phyloP scores from a whole-genome alignment of 148 eudicot species.

The Nepenthes gracilis region DNA sequence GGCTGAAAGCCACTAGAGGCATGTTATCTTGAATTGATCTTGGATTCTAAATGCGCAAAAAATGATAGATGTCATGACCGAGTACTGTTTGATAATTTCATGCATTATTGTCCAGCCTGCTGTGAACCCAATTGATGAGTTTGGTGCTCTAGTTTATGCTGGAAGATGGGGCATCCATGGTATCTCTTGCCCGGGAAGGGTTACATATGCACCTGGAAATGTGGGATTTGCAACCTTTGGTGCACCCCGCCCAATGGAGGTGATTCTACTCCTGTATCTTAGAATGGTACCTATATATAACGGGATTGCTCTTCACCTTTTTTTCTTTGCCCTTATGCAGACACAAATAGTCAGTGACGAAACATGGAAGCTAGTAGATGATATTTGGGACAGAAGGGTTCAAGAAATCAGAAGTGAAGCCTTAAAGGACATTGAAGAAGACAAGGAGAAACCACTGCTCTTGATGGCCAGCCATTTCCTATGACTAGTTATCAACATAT shows the following conservation, averaged over 20 bases:
- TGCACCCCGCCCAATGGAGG: slow-evolving; percentile 88
- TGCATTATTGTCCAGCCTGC: slow-evolving; percentile 30
- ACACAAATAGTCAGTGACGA: slow-evolving; percentile 73
- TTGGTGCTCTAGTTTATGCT: slow-evolving; percentile 68
- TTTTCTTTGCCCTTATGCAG: slow-evolving; percentile 14
- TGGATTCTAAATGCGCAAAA: background rate
- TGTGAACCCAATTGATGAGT: slow-evolving; percentile 56
- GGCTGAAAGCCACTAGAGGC: no score
- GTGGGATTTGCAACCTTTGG: slow-evolving; percentile 85
- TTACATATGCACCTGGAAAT: slow-evolving; percentile 88
- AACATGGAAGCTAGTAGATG: slow-evolving; percentile 75
- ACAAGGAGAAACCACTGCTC: slow-evolving; percentile 46
- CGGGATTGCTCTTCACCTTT: background rate
- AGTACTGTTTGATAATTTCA: background rate
- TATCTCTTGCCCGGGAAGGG: slow-evolving; percentile 79
- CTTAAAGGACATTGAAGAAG: slow-evolving; percentile 42
- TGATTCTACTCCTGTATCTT: slow-evolving; percentile 8
- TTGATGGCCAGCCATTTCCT: slow-evolving; percentile 78
- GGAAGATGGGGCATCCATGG: slow-evolving; percentile 93
- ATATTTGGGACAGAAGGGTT: slow-evolving; percentile 57
- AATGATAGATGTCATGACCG: background rate
- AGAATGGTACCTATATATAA: background rate
- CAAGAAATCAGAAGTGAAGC: slow-evolving; percentile 51
- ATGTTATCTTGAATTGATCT: background rate
- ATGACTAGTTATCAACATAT: slow-evolving; percentile 10